phyloP scores from a whole-genome alignment of 2,329 filamentous ascomycete genomes.

The Alternaria atra region DNA sequence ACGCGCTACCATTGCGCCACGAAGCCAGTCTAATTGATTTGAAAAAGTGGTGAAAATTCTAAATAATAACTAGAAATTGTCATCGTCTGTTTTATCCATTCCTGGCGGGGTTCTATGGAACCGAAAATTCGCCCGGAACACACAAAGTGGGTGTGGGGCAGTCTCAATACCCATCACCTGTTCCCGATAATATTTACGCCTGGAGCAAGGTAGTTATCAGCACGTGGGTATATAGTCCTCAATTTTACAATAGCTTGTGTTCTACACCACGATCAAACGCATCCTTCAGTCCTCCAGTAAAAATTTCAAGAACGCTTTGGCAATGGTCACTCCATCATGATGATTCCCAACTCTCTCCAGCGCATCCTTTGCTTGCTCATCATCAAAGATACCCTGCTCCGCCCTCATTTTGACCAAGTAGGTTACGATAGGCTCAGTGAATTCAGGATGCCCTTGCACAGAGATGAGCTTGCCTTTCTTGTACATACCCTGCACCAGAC shows the following conservation, averaged over 20 bases:
- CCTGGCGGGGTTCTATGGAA: too few relatives aligned
- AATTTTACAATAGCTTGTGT: neutral
- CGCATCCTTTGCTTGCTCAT: conserved; percentile 74
- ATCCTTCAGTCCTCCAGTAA: conserved; percentile 63
- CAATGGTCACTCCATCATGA: conserved; percentile 83
- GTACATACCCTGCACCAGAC: conserved; percentile 84
- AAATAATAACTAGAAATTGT: too few relatives aligned
- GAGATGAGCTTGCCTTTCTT: conserved; percentile 71
- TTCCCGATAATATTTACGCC: neutral
- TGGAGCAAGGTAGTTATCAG: neutral
- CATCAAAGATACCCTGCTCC: conserved; percentile 72
- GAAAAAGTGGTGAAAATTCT: neutral
- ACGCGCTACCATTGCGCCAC: conserved; percentile 25
- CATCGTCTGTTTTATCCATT: too few relatives aligned
- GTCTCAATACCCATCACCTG: neutral
- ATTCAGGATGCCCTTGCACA: conserved; percentile 89
- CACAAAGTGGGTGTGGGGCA: neutral
- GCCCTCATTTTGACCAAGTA: conserved; percentile 74
- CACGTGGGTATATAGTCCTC: neutral
- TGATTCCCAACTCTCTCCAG: conserved; percentile 70
- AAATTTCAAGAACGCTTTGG: conserved; percentile 78
- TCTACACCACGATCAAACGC: neutral
- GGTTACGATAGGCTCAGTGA: conserved; percentile 73
- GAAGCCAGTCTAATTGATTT: conserved; percentile 16
- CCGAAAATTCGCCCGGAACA: too few relatives aligned